Evolutionary conservation across 306 rosid genomes (phyloP).

Genomic region (cucumber (Cucumis sativus)): Cucumber_9930_V3 NC_026661.2:13182001-13182500

Average conservation of each 20-base stretch:
- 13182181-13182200: not conserved
- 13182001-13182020: conserved; percentile 17
- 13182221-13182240: too few relatives aligned
- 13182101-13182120: conserved; percentile 48
- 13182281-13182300: not conserved
- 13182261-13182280: not conserved
- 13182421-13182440: too few relatives aligned
- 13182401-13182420: too few relatives aligned
- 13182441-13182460: too few relatives aligned
- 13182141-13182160: conserved; percentile 17
- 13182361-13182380: too few relatives aligned
- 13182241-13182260: too few relatives aligned
- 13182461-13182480: too few relatives aligned
- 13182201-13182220: not conserved
- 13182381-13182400: too few relatives aligned
- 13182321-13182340: too few relatives aligned
- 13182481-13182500: too few relatives aligned
- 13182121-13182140: conserved; percentile 56
- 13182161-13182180: not conserved
- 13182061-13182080: conserved; percentile 28
- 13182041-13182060: conserved; percentile 33
- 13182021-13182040: conserved; percentile 28
- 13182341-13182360: too few relatives aligned
- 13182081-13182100: conserved; percentile 32
- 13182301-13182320: too few relatives aligned